Conservation (phyloP, 2,329 filamentous ascomycete genomes). For the Fusarium heterosporum region DNA sequence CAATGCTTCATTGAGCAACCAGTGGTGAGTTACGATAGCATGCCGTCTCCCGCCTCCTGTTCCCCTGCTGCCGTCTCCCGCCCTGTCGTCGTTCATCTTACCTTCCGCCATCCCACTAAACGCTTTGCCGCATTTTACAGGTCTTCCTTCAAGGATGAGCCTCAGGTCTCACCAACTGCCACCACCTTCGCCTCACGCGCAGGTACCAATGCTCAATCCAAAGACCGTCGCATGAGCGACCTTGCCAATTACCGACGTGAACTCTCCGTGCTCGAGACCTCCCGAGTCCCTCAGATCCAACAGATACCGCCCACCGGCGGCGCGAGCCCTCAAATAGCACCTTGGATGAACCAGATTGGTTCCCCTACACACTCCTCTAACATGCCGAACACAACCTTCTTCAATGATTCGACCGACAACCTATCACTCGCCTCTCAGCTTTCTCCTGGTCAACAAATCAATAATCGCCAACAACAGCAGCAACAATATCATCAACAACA, state of each 20-base stretch:
- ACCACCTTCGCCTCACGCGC: slow-evolving; percentile 58
- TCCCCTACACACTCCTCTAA: slow-evolving; percentile 53
- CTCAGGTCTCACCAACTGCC: slow-evolving; percentile 63
- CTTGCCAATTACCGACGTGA: slow-evolving; percentile 79
- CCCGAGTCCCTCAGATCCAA: slow-evolving; percentile 70
- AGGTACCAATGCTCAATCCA: slow-evolving; percentile 56
- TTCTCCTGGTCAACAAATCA: slow-evolving; percentile 73
- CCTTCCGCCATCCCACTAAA: slow-evolving; percentile 35
- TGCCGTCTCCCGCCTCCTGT: slow-evolving; percentile 33
- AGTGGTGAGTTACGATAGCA: slow-evolving; percentile 43
- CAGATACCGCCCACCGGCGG: slow-evolving; percentile 62
- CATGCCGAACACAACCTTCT: slow-evolving; percentile 69
- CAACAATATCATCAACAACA: slow-evolving; percentile 44
- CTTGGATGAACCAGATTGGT: slow-evolving; percentile 66
- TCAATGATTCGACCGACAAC: slow-evolving; percentile 81
- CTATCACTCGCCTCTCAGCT: slow-evolving; percentile 71
- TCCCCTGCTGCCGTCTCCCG: slow-evolving; percentile 31
- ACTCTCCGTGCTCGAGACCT: slow-evolving; percentile 74
- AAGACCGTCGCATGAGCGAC: slow-evolving; percentile 69
- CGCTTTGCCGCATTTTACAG: slow-evolving; percentile 40
- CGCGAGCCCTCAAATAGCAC: slow-evolving; percentile 65
- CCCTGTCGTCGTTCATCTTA: slow-evolving; percentile 34
- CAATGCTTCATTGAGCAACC: slow-evolving; percentile 45
- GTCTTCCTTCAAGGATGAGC: slow-evolving; percentile 52
- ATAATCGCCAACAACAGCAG: slow-evolving; percentile 53